These are phyloP conservation scores for Colletotrichum costaricense DNA, from an alignment of 2,329 filamentous ascomycete species.

Conservation along the genomic window DNA sequence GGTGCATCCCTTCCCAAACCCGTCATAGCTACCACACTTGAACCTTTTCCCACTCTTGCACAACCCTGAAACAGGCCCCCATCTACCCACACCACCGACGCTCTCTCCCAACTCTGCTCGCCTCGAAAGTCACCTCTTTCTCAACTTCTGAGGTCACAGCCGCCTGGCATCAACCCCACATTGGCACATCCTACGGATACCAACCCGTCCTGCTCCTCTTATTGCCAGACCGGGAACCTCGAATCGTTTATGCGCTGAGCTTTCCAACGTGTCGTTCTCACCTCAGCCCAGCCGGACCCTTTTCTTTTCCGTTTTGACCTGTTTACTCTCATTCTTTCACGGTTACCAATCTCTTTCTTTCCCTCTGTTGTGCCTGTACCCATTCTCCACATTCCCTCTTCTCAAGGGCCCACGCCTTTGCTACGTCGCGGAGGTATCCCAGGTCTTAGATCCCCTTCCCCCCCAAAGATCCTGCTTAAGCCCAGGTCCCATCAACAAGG, in stretches of 20 bases:
- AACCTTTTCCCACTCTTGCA: conserved; percentile 15
- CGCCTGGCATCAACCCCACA: neutral
- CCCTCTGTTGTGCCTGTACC: neutral
- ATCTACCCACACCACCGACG: conserved; percentile 15
- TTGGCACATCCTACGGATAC: no score
- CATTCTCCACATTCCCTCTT: conserved; percentile 8
- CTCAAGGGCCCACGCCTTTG: conserved; percentile 14
- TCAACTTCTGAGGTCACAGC: neutral
- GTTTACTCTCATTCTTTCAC: neutral
- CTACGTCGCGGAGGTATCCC: neutral
- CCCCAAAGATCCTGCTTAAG: conserved; percentile 16
- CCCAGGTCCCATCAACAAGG: conserved; percentile 9
- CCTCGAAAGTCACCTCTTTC: neutral
- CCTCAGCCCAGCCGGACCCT: conserved; percentile 14
- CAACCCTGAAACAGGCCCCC: conserved; percentile 29
- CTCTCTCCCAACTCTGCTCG: neutral
- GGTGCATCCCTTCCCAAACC: conserved; percentile 24
- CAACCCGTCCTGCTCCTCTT: neutral
- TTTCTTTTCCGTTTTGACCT: conserved; percentile 9
- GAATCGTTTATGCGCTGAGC: neutral
- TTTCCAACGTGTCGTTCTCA: neutral
- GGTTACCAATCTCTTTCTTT: neutral
- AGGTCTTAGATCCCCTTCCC: neutral
- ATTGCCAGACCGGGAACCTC: neutral
- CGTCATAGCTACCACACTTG: conserved; percentile 31